Conservation (phyloP, 2,329 filamentous ascomycete genomes). For the Ophiocordyceps camponoti-rufipedis region DNA sequence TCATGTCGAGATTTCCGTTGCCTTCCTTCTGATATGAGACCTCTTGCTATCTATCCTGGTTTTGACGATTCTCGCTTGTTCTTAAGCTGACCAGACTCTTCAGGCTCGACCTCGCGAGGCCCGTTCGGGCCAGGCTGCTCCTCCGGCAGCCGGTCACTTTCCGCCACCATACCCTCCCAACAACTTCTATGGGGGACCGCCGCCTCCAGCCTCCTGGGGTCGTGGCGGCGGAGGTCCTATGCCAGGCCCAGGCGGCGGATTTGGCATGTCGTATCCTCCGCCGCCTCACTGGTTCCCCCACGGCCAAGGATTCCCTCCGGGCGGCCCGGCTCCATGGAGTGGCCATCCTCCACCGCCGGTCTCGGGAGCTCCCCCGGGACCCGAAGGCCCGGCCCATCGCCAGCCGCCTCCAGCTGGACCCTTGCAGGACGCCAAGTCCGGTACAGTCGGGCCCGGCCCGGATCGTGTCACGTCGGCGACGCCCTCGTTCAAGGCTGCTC, state of each 20-base stretch:
- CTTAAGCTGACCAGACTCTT: constrained; percentile 8
- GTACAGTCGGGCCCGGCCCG: constrained; percentile 21
- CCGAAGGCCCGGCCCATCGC: constrained; percentile 37
- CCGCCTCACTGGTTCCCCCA: constrained; percentile 65
- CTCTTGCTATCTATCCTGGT: not conserved
- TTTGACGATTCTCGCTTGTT: constrained; percentile 7
- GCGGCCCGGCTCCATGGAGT: constrained; percentile 41
- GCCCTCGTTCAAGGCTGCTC: constrained; percentile 24
- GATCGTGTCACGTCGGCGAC: constrained; percentile 30
- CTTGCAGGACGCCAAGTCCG: constrained; percentile 23
- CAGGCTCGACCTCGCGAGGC: constrained; percentile 22
- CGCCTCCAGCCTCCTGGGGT: constrained; percentile 35
- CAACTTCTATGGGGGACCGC: constrained; percentile 28
- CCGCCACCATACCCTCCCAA: constrained; percentile 26
- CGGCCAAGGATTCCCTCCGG: constrained; percentile 55
- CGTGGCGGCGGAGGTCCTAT: constrained; percentile 38
- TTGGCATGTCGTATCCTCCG: constrained; percentile 61
- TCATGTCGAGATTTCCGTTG: constrained; percentile 98
- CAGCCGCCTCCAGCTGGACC: constrained; percentile 28
- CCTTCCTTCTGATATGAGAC: constrained; percentile 85
- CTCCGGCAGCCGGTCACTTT: constrained; percentile 19
- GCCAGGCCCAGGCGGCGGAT: constrained; percentile 33
- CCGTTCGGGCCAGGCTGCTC: constrained; percentile 12
- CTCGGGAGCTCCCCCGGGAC: constrained; percentile 36
- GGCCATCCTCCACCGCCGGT: constrained; percentile 44